Evolutionary conservation across 192 early-diverging fungal species (phyloP).

Genomic region (Entomortierella chlamydospora): DNA sequence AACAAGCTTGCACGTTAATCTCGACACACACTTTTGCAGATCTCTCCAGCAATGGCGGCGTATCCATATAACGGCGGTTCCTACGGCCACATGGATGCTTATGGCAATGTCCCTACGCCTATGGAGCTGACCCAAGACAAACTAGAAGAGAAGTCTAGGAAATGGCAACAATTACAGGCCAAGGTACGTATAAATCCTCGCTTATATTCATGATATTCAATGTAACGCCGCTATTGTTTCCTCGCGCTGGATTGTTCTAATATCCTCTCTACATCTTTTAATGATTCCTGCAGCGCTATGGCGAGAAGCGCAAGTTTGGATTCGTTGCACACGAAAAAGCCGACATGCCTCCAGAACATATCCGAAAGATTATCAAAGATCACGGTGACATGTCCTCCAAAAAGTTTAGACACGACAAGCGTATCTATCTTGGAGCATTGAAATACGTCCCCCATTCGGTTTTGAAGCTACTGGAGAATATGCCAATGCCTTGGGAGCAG

Average conservation of each 20-base stretch:
- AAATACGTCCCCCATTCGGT: slow-evolving; percentile 99
- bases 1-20: slow-evolving; percentile 16
- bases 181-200: slow-evolving; percentile 53
- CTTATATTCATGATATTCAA: neutral
- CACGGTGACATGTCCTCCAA: slow-evolving; percentile 99
- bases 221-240: too few relatives aligned
- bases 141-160: slow-evolving; percentile 84
- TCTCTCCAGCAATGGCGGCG: slow-evolving; percentile 41
- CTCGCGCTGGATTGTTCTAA: too few relatives aligned
- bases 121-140: slow-evolving; percentile 63
- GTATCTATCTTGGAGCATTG: slow-evolving; percentile 97
- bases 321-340: slow-evolving; percentile 95
- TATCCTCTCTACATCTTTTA: too few relatives aligned
- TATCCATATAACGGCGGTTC: slow-evolving; percentile 39
- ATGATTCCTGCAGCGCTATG: slow-evolving; percentile 69
- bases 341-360: slow-evolving; percentile 97
- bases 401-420: slow-evolving; percentile 97
- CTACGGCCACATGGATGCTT: slow-evolving; percentile 35
- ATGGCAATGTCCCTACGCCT: slow-evolving; percentile 33
- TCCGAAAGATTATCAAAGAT: slow-evolving; percentile 98
- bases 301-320: slow-evolving; percentile 95
- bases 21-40: slow-evolving; percentile 5
- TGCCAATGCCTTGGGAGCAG: slow-evolving; percentile 99
- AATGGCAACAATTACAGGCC: slow-evolving; percentile 92
- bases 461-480: slow-evolving; percentile 97